Evolutionary conservation across 441 rosid species (phyloP).

Genomic region (Syzygium malaccense): DNA sequence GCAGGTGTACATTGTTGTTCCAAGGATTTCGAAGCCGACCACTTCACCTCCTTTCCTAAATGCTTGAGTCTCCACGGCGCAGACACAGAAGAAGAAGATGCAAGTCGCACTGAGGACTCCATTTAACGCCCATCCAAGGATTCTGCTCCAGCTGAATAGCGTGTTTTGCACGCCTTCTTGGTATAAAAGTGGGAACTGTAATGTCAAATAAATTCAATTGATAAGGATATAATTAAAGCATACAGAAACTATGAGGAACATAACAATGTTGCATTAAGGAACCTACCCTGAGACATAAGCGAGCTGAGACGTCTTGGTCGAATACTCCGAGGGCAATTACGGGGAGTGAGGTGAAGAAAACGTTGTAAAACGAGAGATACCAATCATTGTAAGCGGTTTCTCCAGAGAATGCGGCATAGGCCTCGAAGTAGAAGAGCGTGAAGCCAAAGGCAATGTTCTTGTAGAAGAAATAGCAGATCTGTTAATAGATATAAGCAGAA

Average conservation of each 20-base stretch:
- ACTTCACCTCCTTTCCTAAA: constrained; percentile 76
- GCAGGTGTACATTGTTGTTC: constrained; percentile 85
- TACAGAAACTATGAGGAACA: background rate
- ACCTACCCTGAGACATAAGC: constrained; percentile 58
- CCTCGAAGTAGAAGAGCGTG: constrained; percentile 81
- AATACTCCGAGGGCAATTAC: constrained; percentile 92
- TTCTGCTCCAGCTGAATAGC: constrained; percentile 76
- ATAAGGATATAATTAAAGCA: background rate
- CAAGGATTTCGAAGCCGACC: constrained; percentile 62
- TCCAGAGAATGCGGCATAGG: constrained; percentile 82
- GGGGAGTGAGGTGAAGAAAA: constrained; percentile 96
- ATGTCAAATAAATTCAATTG: background rate
- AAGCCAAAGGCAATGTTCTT: constrained; percentile 91
- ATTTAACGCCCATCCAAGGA: constrained; percentile 76
- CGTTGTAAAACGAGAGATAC: constrained; percentile 74
- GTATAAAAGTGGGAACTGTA: constrained; percentile 81
- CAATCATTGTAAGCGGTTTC: constrained; percentile 85
- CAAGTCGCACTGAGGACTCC: constrained; percentile 47
- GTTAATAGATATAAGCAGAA: constrained; percentile 13
- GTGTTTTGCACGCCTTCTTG: constrained; percentile 95
- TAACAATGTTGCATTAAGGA: background rate
- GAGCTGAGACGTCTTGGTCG: constrained; percentile 85
- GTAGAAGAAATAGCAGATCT: constrained; percentile 98
- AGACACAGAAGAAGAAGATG: constrained; percentile 78
- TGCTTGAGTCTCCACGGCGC: constrained; percentile 58